Evolutionary conservation across 305 asterid genomes (phyloP).

Genomic region (Solanum hybrid): DNA sequence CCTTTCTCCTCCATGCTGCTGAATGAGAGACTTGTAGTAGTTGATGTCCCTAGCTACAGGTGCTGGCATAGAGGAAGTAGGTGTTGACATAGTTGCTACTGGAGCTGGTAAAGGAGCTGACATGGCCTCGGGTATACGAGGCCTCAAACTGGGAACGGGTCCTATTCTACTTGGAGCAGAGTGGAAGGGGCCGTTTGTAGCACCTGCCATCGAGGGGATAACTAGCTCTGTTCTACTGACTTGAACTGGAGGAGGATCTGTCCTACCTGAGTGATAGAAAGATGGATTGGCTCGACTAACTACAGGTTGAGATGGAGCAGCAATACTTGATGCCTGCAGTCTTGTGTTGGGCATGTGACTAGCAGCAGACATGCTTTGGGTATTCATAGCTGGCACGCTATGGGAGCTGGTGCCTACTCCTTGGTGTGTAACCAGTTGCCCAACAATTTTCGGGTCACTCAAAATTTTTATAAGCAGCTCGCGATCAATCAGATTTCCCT

Average conservation of each 20-base stretch:
- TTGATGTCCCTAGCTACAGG: conserved; percentile 41
- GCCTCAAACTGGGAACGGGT: conserved; percentile 16
- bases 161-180: conserved; percentile 33
- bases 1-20: conserved; percentile 77
- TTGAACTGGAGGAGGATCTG: conserved; percentile 29
- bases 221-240: conserved; percentile 31
- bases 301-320: conserved; percentile 9
- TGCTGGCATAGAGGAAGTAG: conserved; percentile 19
- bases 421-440: conserved; percentile 45
- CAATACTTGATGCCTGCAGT: conserved; percentile 7
- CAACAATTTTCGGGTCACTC: conserved; percentile 58
- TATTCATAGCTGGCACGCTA: conserved; percentile 12
- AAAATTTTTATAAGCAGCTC: conserved; percentile 61
- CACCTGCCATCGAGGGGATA: conserved; percentile 18
- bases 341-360: conserved; percentile 12
- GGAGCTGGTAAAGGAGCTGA: conserved; percentile 13
- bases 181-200: conserved; percentile 30
- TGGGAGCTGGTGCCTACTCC: conserved; percentile 26
- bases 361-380: background rate
- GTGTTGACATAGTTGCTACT: conserved; percentile 9
- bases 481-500: conserved; percentile 45
- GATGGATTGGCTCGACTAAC: conserved; percentile 5
- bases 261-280: conserved; percentile 12
- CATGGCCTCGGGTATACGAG: conserved; percentile 19
- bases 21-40: conserved; percentile 70